Evolutionary conservation across 371 early-diverging fungal species (phyloP), one percentile per base, ranked within the genome.

Genomic region (Mucor plumbeus): DNA sequence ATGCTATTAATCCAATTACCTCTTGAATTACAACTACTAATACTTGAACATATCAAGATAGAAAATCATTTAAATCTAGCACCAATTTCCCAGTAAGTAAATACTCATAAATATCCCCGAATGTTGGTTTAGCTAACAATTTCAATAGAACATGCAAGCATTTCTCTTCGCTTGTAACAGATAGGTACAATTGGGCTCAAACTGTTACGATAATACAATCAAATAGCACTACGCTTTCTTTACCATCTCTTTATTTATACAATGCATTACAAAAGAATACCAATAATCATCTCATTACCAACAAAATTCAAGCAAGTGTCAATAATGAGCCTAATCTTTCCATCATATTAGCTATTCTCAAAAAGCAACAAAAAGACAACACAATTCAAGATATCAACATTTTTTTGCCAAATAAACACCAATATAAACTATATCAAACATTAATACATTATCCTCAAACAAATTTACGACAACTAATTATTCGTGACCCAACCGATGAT

Each of bases 31-130:
- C 68, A 76, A 40, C 59, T 76, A 7, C 19, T 68, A 33, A 72
- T 76, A 15, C 48, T 79, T 38, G 54, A 66, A 17, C 66, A 69
- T 55, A 17, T 76, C 21, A 67, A 63, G n/a, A 21, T 54, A 31
- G 76, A 64, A 4, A 76, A 74, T 43, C 76, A 71, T 21, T 39
- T 74, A 4, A 62, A 76, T 59, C 53, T 76, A 40, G 61, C 60
- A 19, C 67, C 79, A 19, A 33, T 76, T 43, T 66, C 79, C 41
- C 74, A 74, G 79, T 79, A 71, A 65, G 67, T 47, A 5, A 33
- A 14, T 4, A 64, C 7, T n/a, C 7, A 36, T 26, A 19, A 60
- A 31, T 40, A 43, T 59, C 15, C 21, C 38, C 40, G 40, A 31
- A 8, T 0, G 33, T 26, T 35, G 8, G 19, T 15, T 31, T 17